Conservation (phyloP, 768 basidiomycete genomes). For the Coprinopsis sp. region DNA sequence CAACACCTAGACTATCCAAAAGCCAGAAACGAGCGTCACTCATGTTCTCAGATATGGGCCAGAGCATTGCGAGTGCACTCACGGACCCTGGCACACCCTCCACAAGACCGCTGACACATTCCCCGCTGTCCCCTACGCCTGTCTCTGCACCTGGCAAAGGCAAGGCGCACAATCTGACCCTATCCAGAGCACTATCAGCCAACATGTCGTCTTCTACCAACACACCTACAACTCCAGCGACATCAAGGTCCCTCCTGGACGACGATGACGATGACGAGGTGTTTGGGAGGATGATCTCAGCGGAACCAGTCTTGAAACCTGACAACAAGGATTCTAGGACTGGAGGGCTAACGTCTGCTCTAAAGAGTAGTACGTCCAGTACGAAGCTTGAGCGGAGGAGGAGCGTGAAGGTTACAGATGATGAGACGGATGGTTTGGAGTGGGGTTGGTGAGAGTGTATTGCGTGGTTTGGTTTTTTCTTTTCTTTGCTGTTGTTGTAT, state of each 20-base stretch:
- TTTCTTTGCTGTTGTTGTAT: too few species aligned
- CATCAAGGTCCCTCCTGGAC: constrained; percentile 15
- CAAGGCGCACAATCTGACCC: constrained; percentile 9
- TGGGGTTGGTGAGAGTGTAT: too few species aligned
- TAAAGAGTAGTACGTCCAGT: too few species aligned
- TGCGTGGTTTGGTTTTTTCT: too few species aligned
- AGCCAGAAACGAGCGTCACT: constrained; percentile 65
- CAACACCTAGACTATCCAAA: constrained; percentile 50
- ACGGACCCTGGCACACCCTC: constrained; percentile 23
- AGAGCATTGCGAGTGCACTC: constrained; percentile 47
- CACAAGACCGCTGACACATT: constrained; percentile 12
- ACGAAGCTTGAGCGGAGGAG: too few species aligned
- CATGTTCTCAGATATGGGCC: constrained; percentile 61
- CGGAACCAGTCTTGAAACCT: too few species aligned
- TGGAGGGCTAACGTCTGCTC: too few species aligned
- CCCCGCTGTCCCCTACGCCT: constrained; percentile 8
- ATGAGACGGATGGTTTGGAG: too few species aligned
- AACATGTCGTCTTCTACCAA: constrained; percentile 30
- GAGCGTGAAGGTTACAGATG: too few species aligned
- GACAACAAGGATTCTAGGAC: too few species aligned
- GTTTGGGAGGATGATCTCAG: constrained; percentile 11
- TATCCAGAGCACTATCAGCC: constrained; percentile 11
- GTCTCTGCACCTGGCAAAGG: not conserved
- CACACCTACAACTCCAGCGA: constrained; percentile 40
- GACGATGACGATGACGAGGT: constrained; percentile 23